phyloP scores from a whole-genome alignment of 495 filamentous ascomycete genomes.

The Umbilicaria muhlenbergii region DNA sequence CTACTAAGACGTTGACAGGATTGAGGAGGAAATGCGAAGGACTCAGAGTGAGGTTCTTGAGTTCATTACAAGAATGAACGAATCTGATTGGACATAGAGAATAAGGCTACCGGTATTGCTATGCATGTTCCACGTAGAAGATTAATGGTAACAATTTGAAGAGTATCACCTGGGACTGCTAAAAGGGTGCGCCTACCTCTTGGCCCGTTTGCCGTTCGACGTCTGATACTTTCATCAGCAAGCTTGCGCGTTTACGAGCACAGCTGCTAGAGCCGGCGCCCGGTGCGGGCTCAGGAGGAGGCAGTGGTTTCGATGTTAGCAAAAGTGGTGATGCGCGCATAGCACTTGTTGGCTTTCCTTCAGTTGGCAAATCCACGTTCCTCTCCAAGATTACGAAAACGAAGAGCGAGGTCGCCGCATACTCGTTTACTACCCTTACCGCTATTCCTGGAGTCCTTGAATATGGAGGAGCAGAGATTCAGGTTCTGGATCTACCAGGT shows the following conservation, averaged over 20 bases:
- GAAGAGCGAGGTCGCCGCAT: conserved; percentile 88
- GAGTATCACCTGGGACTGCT: conserved; percentile 97
- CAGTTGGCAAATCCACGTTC: conserved; percentile 97
- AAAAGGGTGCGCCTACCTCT: conserved; percentile 55
- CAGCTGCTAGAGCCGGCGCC: conserved; percentile 87
- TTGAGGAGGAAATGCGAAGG: conserved; percentile 98
- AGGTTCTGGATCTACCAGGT: conserved; percentile 94
- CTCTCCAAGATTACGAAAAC: conserved; percentile 98
- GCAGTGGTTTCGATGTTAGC: conserved; percentile 87
- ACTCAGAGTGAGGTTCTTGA: conserved; percentile 64
- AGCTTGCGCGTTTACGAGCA: conserved; percentile 87
- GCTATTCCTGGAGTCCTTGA: conserved; percentile 96
- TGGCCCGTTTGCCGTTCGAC: not conserved
- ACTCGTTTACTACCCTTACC: conserved; percentile 95
- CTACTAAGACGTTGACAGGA: conserved; percentile 37
- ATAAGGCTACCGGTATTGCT: conserved; percentile 84
- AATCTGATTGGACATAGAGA: conserved; percentile 50
- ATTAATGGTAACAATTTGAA: conserved; percentile 16
- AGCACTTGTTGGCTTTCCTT: conserved; percentile 93
- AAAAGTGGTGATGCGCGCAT: conserved; percentile 97
- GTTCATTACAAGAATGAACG: conserved; percentile 7
- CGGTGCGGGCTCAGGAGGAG: conserved; percentile 53
- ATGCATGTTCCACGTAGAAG: not conserved
- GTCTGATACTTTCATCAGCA: conserved; percentile 33
- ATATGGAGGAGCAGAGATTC: conserved; percentile 96